Evolutionary conservation across 2,329 filamentous ascomycete species (phyloP).

Genomic region (Dactylellina leptospora): DNA sequence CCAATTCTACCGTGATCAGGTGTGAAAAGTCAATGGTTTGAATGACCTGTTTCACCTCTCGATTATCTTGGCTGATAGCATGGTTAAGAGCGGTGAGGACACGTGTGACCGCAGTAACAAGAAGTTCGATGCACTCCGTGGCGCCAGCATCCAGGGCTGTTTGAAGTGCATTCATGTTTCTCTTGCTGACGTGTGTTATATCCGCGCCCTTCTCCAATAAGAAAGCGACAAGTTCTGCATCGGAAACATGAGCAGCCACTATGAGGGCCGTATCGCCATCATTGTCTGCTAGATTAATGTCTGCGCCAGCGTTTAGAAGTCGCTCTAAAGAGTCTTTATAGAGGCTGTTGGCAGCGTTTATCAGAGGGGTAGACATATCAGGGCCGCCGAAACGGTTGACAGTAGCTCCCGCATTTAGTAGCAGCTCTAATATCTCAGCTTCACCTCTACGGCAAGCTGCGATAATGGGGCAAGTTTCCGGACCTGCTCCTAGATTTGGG

Average conservation of each 20-base stretch:
- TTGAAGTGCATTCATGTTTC: slow-evolving; percentile 59
- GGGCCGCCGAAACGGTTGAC: slow-evolving; percentile 60
- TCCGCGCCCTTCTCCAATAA: slow-evolving; percentile 60
- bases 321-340: slow-evolving; percentile 57
- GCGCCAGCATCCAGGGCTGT: slow-evolving; percentile 56
- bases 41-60: slow-evolving; percentile 57
- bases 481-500: slow-evolving; percentile 60
- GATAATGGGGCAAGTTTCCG: slow-evolving; percentile 59
- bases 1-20: not conserved
- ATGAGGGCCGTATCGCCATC: slow-evolving; percentile 59
- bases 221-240: slow-evolving; percentile 59
- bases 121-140: slow-evolving; percentile 57
- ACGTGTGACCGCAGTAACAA: slow-evolving; percentile 58
- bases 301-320: slow-evolving; percentile 35
- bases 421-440: slow-evolving; percentile 59
- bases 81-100: slow-evolving; percentile 58
- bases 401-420: slow-evolving; percentile 60
- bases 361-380: slow-evolving; percentile 60
- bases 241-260: slow-evolving; percentile 59
- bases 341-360: slow-evolving; percentile 60
- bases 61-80: slow-evolving; percentile 58
- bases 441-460: slow-evolving; percentile 60
- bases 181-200: slow-evolving; percentile 59
- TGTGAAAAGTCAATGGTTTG: slow-evolving; percentile 56
- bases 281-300: slow-evolving; percentile 35